Conservation (phyloP, 2,329 filamentous ascomycete genomes). For the Aspergillus bombycis region DNA sequence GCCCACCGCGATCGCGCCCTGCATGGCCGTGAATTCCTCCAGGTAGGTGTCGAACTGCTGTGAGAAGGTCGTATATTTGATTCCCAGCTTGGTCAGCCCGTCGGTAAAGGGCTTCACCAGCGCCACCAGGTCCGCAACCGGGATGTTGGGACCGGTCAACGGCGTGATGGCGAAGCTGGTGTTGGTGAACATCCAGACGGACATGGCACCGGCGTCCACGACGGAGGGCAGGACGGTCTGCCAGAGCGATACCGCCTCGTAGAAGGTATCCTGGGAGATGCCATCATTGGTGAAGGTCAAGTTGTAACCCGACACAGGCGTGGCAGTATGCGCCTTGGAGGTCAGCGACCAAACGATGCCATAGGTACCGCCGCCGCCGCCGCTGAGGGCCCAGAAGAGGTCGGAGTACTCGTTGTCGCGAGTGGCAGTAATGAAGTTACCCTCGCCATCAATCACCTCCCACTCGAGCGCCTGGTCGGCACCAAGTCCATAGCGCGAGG, state of each 20-base stretch:
- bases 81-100: constrained; percentile 41
- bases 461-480: constrained; percentile 63
- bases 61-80: constrained; percentile 35
- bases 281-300: constrained; percentile 44
- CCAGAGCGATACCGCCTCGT: constrained; percentile 52
- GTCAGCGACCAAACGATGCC: constrained; percentile 61
- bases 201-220: constrained; percentile 54
- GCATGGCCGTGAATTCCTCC: constrained; percentile 36
- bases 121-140: constrained; percentile 43
- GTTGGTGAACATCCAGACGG: constrained; percentile 56
- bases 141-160: constrained; percentile 54
- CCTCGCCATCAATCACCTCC: constrained; percentile 58
- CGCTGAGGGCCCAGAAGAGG: constrained; percentile 65
- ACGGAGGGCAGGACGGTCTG: constrained; percentile 53
- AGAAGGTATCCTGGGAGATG: constrained; percentile 51
- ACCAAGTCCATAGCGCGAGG: constrained; percentile 59
- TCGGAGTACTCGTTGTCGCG: constrained; percentile 52
- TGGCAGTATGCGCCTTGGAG: constrained; percentile 53
- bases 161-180: constrained; percentile 53
- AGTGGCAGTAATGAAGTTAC: constrained; percentile 54
- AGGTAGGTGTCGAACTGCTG: constrained; percentile 37
- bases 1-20: constrained; percentile 34
- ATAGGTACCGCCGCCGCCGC: constrained; percentile 63
- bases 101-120: constrained; percentile 53
- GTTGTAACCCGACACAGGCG: constrained; percentile 47